Evolutionary conservation across 108 stramenopile species (phyloP).

Genomic region (Pseudonitzschia delicatissima): DNA sequence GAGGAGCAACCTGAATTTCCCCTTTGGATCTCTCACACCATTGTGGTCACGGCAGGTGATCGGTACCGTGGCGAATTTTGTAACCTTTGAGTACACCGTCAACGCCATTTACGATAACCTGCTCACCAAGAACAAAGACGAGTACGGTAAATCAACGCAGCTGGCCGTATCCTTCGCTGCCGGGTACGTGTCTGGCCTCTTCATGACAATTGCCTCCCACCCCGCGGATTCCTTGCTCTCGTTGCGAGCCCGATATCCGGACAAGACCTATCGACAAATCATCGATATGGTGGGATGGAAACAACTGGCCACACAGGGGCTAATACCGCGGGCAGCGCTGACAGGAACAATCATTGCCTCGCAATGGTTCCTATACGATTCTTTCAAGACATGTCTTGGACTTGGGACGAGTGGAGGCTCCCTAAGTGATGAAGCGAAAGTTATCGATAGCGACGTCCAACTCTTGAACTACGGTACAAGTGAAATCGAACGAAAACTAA

Average conservation of each 20-base stretch:
- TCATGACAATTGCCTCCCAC: slow-evolving; percentile 25
- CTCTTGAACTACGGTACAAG: too few relatives aligned
- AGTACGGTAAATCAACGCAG: slow-evolving; percentile 23
- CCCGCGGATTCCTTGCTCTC: slow-evolving; percentile 33
- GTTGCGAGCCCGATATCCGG: slow-evolving; percentile 14
- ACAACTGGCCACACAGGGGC: slow-evolving; percentile 29
- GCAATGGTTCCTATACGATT: slow-evolving; percentile 38
- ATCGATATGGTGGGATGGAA: slow-evolving; percentile 21
- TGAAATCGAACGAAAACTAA: too few relatives aligned
- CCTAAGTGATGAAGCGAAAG: too few relatives aligned
- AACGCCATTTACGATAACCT: slow-evolving; percentile 7
- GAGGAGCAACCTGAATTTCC: slow-evolving; percentile 13
- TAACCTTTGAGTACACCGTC: slow-evolving; percentile 25
- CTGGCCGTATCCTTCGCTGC: slow-evolving; percentile 31
- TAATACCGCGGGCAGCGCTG: slow-evolving; percentile 26
- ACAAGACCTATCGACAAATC: slow-evolving; percentile 4
- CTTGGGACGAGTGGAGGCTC: slow-evolving; percentile 28
- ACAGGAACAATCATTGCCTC: slow-evolving; percentile 28
- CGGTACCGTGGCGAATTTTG: slow-evolving; percentile 32
- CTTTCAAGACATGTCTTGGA: slow-evolving; percentile 32
- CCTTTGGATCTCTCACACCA: slow-evolving; percentile 30
- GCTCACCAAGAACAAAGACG: slow-evolving; percentile 11
- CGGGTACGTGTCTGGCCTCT: slow-evolving; percentile 29
- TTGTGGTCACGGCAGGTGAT: slow-evolving; percentile 32
- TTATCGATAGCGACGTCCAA: too few relatives aligned